Conservation (phyloP, 1,139 yeast genomes). For the Yamadazyma mexicana region DNA sequence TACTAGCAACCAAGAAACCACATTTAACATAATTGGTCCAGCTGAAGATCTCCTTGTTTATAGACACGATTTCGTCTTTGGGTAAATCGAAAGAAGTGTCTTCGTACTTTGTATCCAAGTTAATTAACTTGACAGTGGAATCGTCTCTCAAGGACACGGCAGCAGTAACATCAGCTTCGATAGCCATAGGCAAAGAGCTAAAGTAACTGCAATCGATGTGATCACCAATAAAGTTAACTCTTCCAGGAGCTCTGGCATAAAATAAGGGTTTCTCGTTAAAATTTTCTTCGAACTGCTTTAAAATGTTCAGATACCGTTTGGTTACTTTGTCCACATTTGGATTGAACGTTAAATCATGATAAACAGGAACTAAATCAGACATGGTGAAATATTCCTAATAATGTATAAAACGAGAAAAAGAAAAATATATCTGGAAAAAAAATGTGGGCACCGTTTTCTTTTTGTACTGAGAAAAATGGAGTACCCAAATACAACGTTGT, state of each 20-base stretch:
- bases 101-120: constrained; percentile 35
- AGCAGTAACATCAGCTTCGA: constrained; percentile 61
- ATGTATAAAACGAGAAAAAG: no score
- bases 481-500: constrained; percentile 8
- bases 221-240: constrained; percentile 76
- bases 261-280: constrained; percentile 38
- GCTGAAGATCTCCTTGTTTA: constrained; percentile 47
- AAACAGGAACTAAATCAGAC: constrained; percentile 30
- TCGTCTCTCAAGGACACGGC: constrained; percentile 43
- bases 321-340: constrained; percentile 26
- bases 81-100: constrained; percentile 34
- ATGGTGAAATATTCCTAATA: neutral
- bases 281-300: constrained; percentile 18
- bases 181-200: constrained; percentile 76
- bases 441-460: neutral
- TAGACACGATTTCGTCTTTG: constrained; percentile 42
- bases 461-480: constrained; percentile 4
- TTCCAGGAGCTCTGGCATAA: constrained; percentile 66
- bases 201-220: constrained; percentile 72
- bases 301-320: constrained; percentile 27
- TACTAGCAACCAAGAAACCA: constrained; percentile 62
- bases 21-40: constrained; percentile 75
- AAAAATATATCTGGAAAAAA: neutral
- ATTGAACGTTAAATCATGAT: constrained; percentile 36
- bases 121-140: constrained; percentile 39